These are phyloP conservation scores for Ophiocordyceps camponoti-rufipedis DNA, from an alignment of 2,329 filamentous ascomycete genomes.

Conservation along the genomic window DNA sequence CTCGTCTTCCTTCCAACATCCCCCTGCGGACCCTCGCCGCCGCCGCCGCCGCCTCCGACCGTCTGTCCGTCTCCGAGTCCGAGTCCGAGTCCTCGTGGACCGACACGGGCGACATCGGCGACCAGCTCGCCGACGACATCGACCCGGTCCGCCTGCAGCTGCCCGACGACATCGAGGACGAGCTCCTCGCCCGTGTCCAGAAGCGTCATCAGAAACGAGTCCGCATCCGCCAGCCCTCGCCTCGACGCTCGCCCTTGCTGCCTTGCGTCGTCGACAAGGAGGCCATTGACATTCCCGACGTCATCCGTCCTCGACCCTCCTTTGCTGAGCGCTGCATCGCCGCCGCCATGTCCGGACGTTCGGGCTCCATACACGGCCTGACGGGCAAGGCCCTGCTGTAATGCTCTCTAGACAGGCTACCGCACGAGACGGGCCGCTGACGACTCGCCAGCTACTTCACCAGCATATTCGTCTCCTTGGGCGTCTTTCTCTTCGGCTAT, in stretches of 20 bases:
- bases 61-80: conserved; percentile 22
- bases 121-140: conserved; percentile 69
- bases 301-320: conserved; percentile 42
- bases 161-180: conserved; percentile 44
- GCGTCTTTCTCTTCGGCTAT: conserved; percentile 79
- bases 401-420: conserved; percentile 5
- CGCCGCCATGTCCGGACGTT: conserved; percentile 69
- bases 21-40: conserved; percentile 55
- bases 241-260: conserved; percentile 14
- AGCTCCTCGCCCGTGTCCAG: conserved; percentile 32
- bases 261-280: conserved; percentile 39
- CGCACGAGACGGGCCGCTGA: conserved; percentile 4
- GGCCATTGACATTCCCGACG: conserved; percentile 65
- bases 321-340: conserved; percentile 55
- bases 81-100: conserved; percentile 66
- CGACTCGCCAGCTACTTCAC: conserved; percentile 60
- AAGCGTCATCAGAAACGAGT: conserved; percentile 41
- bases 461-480: conserved; percentile 73
- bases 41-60: conserved; percentile 19
- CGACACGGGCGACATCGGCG: conserved; percentile 86
- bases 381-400: conserved; percentile 92
- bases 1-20: conserved; percentile 66
- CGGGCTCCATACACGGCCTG: conserved; percentile 67
- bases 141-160: conserved; percentile 63
- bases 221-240: conserved; percentile 40